These are phyloP conservation scores for Phaeosphaeriaceae sp. DNA, from an alignment of 2,329 filamentous ascomycete genomes.

Conservation along the genomic window DNA sequence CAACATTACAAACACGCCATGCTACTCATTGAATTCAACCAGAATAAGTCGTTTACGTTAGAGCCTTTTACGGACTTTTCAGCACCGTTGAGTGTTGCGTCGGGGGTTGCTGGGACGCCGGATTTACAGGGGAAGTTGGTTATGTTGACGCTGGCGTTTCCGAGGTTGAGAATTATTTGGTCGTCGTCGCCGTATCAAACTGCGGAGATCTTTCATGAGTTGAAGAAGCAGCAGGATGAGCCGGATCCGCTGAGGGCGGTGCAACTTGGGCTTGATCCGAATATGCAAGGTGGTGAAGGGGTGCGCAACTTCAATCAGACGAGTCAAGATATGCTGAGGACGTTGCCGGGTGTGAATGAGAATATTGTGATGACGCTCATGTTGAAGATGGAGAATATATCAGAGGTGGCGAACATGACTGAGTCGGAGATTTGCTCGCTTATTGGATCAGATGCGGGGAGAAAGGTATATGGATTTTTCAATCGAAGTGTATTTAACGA, in stretches of 20 bases:
- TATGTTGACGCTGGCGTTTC: constrained; percentile 89
- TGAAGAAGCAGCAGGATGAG: constrained; percentile 89
- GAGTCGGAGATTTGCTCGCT: constrained; percentile 72
- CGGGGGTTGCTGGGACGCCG: constrained; percentile 62
- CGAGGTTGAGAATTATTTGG: constrained; percentile 90
- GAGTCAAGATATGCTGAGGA: constrained; percentile 87
- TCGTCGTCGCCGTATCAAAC: constrained; percentile 92
- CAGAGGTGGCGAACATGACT: constrained; percentile 86
- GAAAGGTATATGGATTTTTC: constrained; percentile 83
- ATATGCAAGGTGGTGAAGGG: constrained; percentile 58
- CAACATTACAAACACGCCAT: constrained; percentile 88
- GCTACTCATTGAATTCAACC: constrained; percentile 96
- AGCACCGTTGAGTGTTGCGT: constrained; percentile 58
- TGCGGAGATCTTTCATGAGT: constrained; percentile 91
- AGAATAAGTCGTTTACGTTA: constrained; percentile 95
- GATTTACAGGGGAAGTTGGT: constrained; percentile 93
- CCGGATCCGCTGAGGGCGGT: constrained; percentile 90
- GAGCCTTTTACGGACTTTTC: constrained; percentile 61
- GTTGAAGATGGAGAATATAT: constrained; percentile 74
- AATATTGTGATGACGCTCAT: constrained; percentile 78
- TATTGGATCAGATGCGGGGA: constrained; percentile 78
- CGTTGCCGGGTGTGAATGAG: constrained; percentile 78
- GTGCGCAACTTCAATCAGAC: constrained; percentile 79
- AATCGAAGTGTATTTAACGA: constrained; percentile 62
- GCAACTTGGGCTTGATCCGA: constrained; percentile 75